phyloP scores from a whole-genome alignment of 1,139 yeast genomes.

The Fermentozyma sake region DNA sequence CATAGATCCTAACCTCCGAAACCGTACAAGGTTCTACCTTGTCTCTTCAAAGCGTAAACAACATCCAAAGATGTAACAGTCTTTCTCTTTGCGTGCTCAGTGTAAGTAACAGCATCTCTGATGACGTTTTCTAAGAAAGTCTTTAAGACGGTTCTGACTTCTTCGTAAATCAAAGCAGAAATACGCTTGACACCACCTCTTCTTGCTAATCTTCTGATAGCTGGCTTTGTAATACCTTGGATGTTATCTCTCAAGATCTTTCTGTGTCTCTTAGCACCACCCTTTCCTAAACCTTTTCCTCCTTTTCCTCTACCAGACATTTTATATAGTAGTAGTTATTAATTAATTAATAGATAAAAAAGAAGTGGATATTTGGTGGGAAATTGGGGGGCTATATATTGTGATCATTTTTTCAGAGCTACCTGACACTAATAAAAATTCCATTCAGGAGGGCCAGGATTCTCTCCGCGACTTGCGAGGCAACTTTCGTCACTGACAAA shows the following conservation, averaged over 20 bases:
- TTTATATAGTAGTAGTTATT: conserved; percentile 25
- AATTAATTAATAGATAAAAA: conserved; percentile 2
- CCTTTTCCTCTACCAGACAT: conserved; percentile 99
- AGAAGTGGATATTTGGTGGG: conserved; percentile 1
- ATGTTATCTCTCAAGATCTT: conserved; percentile 99
- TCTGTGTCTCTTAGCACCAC: conserved; percentile 99
- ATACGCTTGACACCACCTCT: conserved; percentile 99
- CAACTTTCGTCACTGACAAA: too few relatives aligned
- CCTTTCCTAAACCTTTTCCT: conserved; percentile 98
- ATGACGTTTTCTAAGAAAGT: conserved; percentile 95
- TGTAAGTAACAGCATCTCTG: conserved; percentile 98
- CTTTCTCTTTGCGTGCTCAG: conserved; percentile 99
- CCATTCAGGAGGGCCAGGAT: too few relatives aligned
- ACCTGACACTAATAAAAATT: too few relatives aligned
- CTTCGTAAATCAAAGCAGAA: conserved; percentile 97
- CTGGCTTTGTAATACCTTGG: conserved; percentile 99
- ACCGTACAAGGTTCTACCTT: conserved; percentile 99
- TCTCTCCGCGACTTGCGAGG: too few relatives aligned
- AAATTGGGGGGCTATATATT: too few relatives aligned
- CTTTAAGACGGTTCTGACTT: conserved; percentile 95
- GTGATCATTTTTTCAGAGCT: too few relatives aligned
- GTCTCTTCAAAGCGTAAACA: conserved; percentile 99
- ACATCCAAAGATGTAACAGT: conserved; percentile 98
- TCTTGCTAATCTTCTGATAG: conserved; percentile 99
- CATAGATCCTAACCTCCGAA: conserved; percentile 82